These are phyloP conservation scores for Clonostachys byssicola DNA, from an alignment of 2,329 filamentous ascomycete species.

Conservation along the genomic window DNA sequence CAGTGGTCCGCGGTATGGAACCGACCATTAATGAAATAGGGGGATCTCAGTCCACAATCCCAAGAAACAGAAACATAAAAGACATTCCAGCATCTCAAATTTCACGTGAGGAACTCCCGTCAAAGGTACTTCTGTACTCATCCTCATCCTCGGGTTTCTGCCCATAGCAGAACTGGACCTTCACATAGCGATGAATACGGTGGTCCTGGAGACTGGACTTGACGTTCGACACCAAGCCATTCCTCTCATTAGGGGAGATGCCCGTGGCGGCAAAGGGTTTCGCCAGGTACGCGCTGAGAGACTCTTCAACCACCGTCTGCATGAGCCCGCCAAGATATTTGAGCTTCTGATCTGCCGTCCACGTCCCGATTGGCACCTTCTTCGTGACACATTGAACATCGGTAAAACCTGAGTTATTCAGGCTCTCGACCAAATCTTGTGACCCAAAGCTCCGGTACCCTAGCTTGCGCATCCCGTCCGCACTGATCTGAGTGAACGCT, in stretches of 20 bases:
- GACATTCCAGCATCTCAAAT: not conserved
- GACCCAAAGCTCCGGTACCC: constrained; percentile 29
- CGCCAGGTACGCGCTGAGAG: constrained; percentile 33
- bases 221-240: constrained; percentile 20
- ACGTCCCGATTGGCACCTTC: constrained; percentile 40
- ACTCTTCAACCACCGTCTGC: constrained; percentile 32
- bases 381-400: constrained; percentile 34
- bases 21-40: too few relatives aligned
- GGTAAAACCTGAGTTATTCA: constrained; percentile 36
- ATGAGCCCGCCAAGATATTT: constrained; percentile 38
- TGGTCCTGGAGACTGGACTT: constrained; percentile 25
- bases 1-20: too few relatives aligned
- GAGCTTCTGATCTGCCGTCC: constrained; percentile 32
- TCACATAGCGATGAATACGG: constrained; percentile 35
- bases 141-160: constrained; percentile 24
- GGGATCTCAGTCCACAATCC: too few relatives aligned
- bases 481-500: constrained; percentile 23
- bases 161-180: constrained; percentile 34
- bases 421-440: constrained; percentile 21
- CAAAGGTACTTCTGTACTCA: constrained; percentile 5
- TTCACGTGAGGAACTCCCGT: not conserved
- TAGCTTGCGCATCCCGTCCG: constrained; percentile 23
- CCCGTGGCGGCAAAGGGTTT: constrained; percentile 34
- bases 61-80: not conserved
- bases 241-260: constrained; percentile 23